A percentile compares a stretch with the other conserved stretches of the same genome.
Evolutionary conservation across 208 protist species (phyloP).

Genomic region (Wallacemonas sp.): DNA sequence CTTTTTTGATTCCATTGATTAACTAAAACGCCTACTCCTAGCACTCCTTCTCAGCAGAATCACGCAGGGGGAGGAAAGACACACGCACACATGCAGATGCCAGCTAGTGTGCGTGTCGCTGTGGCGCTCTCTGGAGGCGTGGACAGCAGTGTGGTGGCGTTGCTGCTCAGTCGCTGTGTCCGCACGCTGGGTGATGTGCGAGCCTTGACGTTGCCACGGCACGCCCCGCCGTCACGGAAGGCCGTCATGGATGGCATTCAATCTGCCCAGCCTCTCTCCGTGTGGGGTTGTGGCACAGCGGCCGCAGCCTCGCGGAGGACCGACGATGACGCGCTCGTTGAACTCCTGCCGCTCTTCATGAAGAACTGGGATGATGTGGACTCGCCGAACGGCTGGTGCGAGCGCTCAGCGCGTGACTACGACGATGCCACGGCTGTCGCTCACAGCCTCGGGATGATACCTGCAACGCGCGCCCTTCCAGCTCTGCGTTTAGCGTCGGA

Average conservation of each 20-base stretch:
- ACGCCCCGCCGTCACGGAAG: conserved; percentile 14
- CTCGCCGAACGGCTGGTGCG: conserved; percentile 47
- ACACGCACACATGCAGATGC: too few relatives aligned
- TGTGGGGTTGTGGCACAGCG: background rate
- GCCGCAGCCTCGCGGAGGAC: background rate
- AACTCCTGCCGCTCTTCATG: conserved; percentile 58
- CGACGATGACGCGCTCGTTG: conserved; percentile 17
- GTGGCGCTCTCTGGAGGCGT: conserved; percentile 80
- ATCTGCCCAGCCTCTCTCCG: conserved; percentile 22
- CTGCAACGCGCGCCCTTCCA: conserved; percentile 15
- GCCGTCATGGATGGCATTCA: conserved; percentile 26
- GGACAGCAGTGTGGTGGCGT: conserved; percentile 73
- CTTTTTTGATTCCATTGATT: too few relatives aligned
- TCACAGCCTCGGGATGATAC: conserved; percentile 35
- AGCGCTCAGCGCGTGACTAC: conserved; percentile 46
- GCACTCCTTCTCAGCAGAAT: too few relatives aligned
- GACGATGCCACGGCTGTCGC: conserved; percentile 67
- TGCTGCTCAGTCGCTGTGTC: conserved; percentile 63
- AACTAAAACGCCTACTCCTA: too few relatives aligned
- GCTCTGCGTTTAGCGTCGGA: conserved; percentile 43
- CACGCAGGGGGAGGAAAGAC: too few relatives aligned
- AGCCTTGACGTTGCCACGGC: conserved; percentile 26
- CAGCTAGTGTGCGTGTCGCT: conserved; percentile 38
- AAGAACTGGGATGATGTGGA: conserved; percentile 67
- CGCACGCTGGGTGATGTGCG: conserved; percentile 45